Base-by-base conservation (phyloP, 2,329 filamentous ascomycete species). In the Dichotomopilus funicola region DNA sequence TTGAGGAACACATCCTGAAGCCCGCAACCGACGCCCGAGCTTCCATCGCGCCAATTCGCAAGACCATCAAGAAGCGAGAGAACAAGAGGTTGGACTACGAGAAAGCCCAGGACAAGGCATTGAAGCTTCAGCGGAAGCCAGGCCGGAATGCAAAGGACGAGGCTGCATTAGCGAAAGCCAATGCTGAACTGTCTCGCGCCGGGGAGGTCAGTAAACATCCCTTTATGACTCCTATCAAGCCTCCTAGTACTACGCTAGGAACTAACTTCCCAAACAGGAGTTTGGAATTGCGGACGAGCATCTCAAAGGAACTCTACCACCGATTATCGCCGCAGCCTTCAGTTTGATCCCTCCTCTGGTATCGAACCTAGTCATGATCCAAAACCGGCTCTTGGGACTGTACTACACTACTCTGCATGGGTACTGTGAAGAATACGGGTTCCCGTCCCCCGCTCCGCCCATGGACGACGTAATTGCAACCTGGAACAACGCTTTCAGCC, bases 1-100 rank as follows among this genome's bases (percentile, higher is more conserved):
- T 95, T 61, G 87, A 92, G 61, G 72, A 75, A 8, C 81, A 82
- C 61, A 79, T 94, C 60, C 80, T 91, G 52, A 77, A 77, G 56
- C 88, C 89, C 0, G 86, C 86, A 4, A 81, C 80, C 55, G 80
- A 86, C 51, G 87, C 87, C 6, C 86, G 83, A 64, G 82, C 86
- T 51, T 81, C 74, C 53, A 77, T 92, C 57, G 81, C 85, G 61
- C 84, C 87, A 2, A 77, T 94, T 67, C 85, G 87, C 65, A 94
- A 91, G 72, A 86, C 85, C 1, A 89, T 95, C 66, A 94, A 92
- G 73, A 91, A 89, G 70, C 78, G 90, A 47, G 88, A 94, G 67
- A 88, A 91, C 64, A 88, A 85, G 71, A 86, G 89, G 52, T 69
- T 91, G 57, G 90, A 95, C 68, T 94, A 85, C 66, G 90, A 95